These are phyloP conservation scores for Apiospora kogelbergensis DNA, from an alignment of 2,329 filamentous ascomycete species.

Conservation along the genomic window DNA sequence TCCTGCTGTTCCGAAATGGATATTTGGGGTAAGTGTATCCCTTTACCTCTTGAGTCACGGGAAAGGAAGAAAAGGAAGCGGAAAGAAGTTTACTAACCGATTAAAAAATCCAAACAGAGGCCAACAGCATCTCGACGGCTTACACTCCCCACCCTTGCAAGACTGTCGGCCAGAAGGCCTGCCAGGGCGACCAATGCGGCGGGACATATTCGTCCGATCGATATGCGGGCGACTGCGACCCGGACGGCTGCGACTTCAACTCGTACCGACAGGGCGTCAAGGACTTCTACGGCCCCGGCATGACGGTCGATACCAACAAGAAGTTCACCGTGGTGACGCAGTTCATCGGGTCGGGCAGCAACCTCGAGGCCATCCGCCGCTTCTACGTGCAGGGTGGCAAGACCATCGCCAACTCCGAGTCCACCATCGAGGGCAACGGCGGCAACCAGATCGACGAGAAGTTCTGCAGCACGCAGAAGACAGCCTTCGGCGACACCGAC, in stretches of 20 bases:
- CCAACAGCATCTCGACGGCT: conserved; percentile 59
- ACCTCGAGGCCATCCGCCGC: conserved; percentile 53
- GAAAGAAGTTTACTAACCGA: not conserved
- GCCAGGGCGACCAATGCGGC: conserved; percentile 44
- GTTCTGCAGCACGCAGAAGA: conserved; percentile 57
- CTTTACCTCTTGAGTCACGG: not conserved
- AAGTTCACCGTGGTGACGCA: conserved; percentile 61
- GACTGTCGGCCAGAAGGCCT: conserved; percentile 43
- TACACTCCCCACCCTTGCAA: conserved; percentile 61
- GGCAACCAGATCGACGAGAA: conserved; percentile 45
- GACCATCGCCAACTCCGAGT: conserved; percentile 40
- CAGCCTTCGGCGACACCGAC: conserved; percentile 49
- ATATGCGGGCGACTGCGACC: conserved; percentile 59
- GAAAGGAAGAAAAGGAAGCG: not conserved
- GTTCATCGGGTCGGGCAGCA: conserved; percentile 49
- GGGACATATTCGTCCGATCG: conserved; percentile 48
- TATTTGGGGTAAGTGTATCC: conserved; percentile 43
- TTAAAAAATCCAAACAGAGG: conserved; percentile 36
- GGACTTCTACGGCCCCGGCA: conserved; percentile 57
- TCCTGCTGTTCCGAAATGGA: conserved; percentile 61
- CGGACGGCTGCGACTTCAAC: conserved; percentile 66
- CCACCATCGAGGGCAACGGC: conserved; percentile 27
- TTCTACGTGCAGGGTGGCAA: conserved; percentile 60
- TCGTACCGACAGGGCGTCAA: conserved; percentile 59
- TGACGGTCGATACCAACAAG: conserved; percentile 53